Conservation (phyloP, 2,329 filamentous ascomycete genomes). For the Neoscytalidium dimidiatum region DNA sequence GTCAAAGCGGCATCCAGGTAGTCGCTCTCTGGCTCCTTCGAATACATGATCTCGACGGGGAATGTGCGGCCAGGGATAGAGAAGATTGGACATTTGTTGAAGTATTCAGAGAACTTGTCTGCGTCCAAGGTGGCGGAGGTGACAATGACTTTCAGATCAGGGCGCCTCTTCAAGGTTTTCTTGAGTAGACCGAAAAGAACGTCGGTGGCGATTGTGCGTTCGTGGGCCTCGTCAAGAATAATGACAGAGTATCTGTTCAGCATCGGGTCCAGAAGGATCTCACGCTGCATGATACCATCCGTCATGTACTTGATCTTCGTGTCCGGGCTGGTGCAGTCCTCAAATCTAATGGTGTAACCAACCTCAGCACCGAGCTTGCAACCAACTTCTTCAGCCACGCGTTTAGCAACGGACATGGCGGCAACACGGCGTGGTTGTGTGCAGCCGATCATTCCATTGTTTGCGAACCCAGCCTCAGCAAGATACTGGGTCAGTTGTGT, state of each 20-base stretch:
- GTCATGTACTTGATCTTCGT: conserved; percentile 99
- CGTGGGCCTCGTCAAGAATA: conserved; percentile 97
- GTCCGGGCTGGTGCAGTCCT: conserved; percentile 85
- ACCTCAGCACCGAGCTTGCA: conserved; percentile 91
- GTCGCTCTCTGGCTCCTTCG: conserved; percentile 89
- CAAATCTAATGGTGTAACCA: conserved; percentile 98
- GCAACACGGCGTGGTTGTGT: conserved; percentile 97
- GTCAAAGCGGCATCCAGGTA: conserved; percentile 93
- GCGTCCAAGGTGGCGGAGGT: conserved; percentile 98
- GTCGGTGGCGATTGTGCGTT: conserved; percentile 94
- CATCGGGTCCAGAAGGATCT: conserved; percentile 94
- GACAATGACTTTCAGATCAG: conserved; percentile 96
- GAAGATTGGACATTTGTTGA: conserved; percentile 94
- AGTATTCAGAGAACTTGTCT: conserved; percentile 96
- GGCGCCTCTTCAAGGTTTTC: conserved; percentile 76
- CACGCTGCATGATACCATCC: conserved; percentile 94
- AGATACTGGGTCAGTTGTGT: conserved; percentile 95
- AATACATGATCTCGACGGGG: conserved; percentile 95
- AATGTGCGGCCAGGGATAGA: conserved; percentile 94
- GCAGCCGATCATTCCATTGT: conserved; percentile 88
- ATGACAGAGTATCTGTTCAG: conserved; percentile 94
- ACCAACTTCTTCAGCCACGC: conserved; percentile 96
- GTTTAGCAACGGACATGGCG: conserved; percentile 97
- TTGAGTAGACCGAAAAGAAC: conserved; percentile 97
- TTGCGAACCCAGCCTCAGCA: conserved; percentile 86